Base-by-base conservation (phyloP, 441 rosid genomes). In the Pelargonium citronellum region DNA sequence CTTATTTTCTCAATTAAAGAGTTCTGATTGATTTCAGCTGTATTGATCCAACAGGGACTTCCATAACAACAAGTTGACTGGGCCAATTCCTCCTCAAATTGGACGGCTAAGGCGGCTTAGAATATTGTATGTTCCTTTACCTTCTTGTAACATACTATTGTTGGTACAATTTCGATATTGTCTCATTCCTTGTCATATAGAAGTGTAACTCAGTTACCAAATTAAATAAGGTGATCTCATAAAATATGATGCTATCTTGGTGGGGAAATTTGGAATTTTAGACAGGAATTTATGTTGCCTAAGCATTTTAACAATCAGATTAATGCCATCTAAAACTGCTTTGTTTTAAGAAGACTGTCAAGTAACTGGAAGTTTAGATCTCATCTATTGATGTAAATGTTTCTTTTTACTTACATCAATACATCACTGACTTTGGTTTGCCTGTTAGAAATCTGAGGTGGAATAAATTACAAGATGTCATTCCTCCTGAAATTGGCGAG, bases 401-500 rank as follows among this genome's bases (percentile, higher is more conserved):
- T 64, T 60, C 49, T 39, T 60, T 30, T 58, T 39, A 17, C 37
- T 30, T 30, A 30, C 37, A 30, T 30, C 37, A 10, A 17, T 63
- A 7, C 15, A 66, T 63, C 60, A 0, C 49, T 30, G 70, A 34
- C 51, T 55, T 78, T 70, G 61, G 60, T 55, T 69, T 75, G 34
- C 72, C 22, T 64, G 63, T 67, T 75, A 95, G 99, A 74, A 94
- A 95, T 83, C 83, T 94, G 82, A 87, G 99, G 83, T 91, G 96
- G 99, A 95, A 95, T 77, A 91, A 94, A 62, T 89, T 94, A 69
- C 99, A 94, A 83, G 97, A 94, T 81, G 87, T 79, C 71, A 85
- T 94, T 77, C 99, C 96, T 78, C 83, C 91, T 0, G 97, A 94
- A 83, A 87, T 94, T 73, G 95, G 97, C 12, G 94, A 90, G 78